Evolutionary conservation across 768 basidiomycete species (phyloP).

Genomic region (Auriscalpium vulgare): DNA sequence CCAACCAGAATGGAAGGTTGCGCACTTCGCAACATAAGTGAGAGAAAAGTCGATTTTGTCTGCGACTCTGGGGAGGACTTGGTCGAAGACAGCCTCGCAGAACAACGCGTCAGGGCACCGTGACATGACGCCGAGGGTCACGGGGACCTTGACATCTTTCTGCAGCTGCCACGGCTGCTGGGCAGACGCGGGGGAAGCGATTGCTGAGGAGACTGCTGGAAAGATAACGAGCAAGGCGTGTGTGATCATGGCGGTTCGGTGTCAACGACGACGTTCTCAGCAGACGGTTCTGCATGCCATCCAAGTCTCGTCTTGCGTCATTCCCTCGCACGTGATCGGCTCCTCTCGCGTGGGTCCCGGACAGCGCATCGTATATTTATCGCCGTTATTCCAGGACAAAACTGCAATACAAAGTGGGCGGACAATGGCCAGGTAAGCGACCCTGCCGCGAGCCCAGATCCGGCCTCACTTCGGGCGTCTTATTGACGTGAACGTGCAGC

Average conservation of each 20-base stretch:
- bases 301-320: slow-evolving; percentile 1
- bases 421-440: no score
- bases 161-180: slow-evolving; percentile 5
- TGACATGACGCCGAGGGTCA: slow-evolving; percentile 57
- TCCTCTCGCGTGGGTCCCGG: no score
- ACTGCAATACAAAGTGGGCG: no score
- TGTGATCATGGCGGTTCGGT: neutral
- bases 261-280: no score
- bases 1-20: slow-evolving; percentile 3
- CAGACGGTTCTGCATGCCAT: no score
- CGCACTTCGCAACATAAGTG: slow-evolving; percentile 70
- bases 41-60: slow-evolving; percentile 63
- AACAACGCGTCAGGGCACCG: slow-evolving; percentile 76
- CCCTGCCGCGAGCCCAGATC: no score
- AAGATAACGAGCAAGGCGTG: neutral
- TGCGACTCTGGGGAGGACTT: slow-evolving; percentile 53
- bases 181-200: neutral
- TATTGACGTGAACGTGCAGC: slow-evolving; percentile 19
- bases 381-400: no score
- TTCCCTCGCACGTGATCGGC: neutral
- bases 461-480: no score
- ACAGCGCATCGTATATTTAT: no score
- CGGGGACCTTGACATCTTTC: slow-evolving; percentile 35
- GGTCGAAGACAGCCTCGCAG: slow-evolving; percentile 72
- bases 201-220: neutral